A percentile compares a stretch with the other conserved stretches of the same genome.
Conservation (phyloP, 163 green algal species). For the Scenedesmus sp. region DNA sequence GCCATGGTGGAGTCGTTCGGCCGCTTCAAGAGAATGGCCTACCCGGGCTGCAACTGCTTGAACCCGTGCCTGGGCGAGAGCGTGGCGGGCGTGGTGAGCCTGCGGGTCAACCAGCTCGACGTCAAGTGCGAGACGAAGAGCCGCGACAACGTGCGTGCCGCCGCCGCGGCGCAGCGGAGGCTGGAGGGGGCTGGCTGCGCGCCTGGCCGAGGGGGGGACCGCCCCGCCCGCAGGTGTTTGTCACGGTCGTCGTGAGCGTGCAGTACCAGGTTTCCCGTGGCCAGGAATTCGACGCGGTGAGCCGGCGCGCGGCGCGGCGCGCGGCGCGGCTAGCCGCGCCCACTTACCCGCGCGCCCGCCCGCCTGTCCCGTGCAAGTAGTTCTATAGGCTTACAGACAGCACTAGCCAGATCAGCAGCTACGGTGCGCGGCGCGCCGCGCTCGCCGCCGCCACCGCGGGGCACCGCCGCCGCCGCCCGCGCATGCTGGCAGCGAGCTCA, state of each 20-base stretch:
- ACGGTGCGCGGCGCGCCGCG: constrained; percentile 39
- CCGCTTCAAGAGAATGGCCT: background rate
- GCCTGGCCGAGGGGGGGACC: background rate
- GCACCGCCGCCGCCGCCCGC: too few relatives aligned
- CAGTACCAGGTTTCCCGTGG: constrained; percentile 84
- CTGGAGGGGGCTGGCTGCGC: too few relatives aligned
- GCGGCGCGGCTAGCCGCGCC: too few relatives aligned
- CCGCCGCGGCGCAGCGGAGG: too few relatives aligned
- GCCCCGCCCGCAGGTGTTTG: constrained; percentile 72
- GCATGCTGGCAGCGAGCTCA: too few relatives aligned
- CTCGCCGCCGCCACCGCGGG: too few relatives aligned
- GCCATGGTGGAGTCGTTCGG: background rate
- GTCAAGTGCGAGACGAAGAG: constrained; percentile 84
- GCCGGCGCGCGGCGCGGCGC: too few relatives aligned
- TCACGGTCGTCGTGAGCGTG: constrained; percentile 86
- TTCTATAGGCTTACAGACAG: constrained; percentile 95
- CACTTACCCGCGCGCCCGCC: too few relatives aligned
- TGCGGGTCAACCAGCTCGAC: constrained; percentile 66
- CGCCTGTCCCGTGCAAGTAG: constrained; percentile 16
- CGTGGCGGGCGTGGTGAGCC: constrained; percentile 49
- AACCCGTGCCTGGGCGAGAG: constrained; percentile 31
- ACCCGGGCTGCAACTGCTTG: constrained; percentile 41
- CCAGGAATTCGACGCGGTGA: constrained; percentile 4
- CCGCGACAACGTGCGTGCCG: constrained; percentile 72
- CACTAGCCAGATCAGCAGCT: constrained; percentile 74